These are phyloP conservation scores for Urochloa ruziziensis DNA, from an alignment of 176 grass and related monocot genomes.

Conservation along the genomic window DNA sequence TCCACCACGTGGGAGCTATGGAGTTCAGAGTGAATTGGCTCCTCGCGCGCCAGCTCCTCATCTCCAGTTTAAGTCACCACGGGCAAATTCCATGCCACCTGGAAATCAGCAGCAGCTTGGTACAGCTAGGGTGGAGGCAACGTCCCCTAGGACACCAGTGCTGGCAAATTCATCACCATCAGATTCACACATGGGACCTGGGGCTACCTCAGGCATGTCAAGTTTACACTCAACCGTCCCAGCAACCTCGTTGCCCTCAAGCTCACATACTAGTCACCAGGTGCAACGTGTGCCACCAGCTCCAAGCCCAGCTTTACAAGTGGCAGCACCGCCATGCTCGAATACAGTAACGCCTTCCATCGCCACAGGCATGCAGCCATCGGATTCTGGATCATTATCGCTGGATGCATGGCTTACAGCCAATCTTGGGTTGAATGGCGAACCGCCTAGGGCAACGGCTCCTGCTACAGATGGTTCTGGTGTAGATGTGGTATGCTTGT, in stretches of 20 bases:
- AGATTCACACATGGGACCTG: not conserved
- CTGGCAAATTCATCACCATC: not conserved
- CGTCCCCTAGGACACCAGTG: conserved; percentile 6
- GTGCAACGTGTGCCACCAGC: not conserved
- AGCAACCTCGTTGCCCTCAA: not conserved
- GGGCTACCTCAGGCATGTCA: not conserved
- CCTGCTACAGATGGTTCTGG: not conserved
- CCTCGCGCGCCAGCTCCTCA: conserved; percentile 71
- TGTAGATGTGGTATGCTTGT: conserved; percentile 40
- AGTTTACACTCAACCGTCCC: not conserved
- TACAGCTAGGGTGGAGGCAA: conserved; percentile 18
- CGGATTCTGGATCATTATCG: conserved; percentile 8
- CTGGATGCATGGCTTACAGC: conserved; percentile 43
- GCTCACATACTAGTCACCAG: not conserved
- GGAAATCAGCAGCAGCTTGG: conserved; percentile 44
- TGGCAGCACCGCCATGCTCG: not conserved
- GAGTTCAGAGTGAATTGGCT: conserved; percentile 36
- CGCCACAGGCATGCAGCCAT: not conserved
- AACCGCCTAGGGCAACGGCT: not conserved
- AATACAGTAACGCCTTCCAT: conserved; percentile 1
- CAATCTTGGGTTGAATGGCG: conserved; percentile 35
- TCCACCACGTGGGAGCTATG: conserved; percentile 36
- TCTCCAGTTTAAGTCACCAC: conserved; percentile 50
- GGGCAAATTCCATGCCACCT: conserved; percentile 12
- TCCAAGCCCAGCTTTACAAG: not conserved